Evolutionary conservation across 257 asterid genomes (phyloP).

Genomic region (Penstemon davidsonii): DNA sequence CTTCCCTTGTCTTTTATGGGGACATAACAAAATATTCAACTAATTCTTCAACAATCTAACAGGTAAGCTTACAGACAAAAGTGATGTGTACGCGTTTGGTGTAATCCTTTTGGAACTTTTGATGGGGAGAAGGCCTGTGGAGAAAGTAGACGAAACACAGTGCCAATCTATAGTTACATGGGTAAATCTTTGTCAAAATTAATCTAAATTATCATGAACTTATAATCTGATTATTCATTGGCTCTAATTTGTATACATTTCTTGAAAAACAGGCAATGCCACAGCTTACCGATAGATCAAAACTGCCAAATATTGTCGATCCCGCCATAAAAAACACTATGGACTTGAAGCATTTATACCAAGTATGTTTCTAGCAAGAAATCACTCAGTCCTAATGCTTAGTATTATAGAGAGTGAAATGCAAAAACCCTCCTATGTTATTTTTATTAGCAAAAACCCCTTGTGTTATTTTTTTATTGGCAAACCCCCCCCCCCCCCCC

Average conservation of each 20-base stretch:
- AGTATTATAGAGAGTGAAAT: no score
- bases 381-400: no score
- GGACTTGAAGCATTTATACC: constrained; percentile 92
- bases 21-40: background rate
- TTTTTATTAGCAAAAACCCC: no score
- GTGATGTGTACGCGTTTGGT: constrained; percentile 93
- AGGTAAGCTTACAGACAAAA: constrained; percentile 95
- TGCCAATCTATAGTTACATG: constrained; percentile 85
- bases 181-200: constrained; percentile 42
- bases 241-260: background rate
- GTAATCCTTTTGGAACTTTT: constrained; percentile 90
- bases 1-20: background rate
- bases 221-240: background rate
- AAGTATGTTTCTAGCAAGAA: constrained; percentile 43
- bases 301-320: constrained; percentile 86
- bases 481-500: no score
- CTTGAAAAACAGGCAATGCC: constrained; percentile 78
- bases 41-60: constrained; percentile 26
- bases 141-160: constrained; percentile 63
- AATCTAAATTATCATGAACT: background rate
- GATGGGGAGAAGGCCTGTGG: constrained; percentile 83
- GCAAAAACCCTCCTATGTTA: no score
- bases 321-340: constrained; percentile 70
- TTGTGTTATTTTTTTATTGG: no score
- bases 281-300: constrained; percentile 84